These are phyloP conservation scores for Fusarium chaquense DNA, from an alignment of 2,329 filamentous ascomycete species.

Conservation along the genomic window DNA sequence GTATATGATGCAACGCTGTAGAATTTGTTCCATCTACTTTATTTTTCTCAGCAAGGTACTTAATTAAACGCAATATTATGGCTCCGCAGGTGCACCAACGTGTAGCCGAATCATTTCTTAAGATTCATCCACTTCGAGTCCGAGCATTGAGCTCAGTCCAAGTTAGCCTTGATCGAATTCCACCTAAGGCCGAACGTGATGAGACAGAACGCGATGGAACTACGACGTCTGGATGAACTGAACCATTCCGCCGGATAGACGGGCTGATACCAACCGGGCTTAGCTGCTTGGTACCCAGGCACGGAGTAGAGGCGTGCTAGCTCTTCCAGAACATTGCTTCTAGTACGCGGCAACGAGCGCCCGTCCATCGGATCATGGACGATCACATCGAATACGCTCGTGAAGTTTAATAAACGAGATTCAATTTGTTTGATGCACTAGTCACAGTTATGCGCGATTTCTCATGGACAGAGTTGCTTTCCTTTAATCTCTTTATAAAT, in stretches of 20 bases:
- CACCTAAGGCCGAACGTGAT: not conserved
- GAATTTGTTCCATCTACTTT: not conserved
- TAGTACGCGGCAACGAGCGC: constrained; percentile 7
- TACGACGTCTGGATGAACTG: not conserved
- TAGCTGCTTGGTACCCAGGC: not conserved
- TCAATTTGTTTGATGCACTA: constrained; percentile 41
- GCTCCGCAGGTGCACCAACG: constrained; percentile 5
- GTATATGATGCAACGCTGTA: not conserved
- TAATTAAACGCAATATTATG: constrained; percentile 7
- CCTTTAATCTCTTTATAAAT: constrained; percentile 34
- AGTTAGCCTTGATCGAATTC: constrained; percentile 5
- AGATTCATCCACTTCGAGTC: constrained; percentile 14
- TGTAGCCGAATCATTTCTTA: not conserved
- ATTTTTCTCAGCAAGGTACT: constrained; percentile 3
- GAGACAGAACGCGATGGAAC: not conserved
- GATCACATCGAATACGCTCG: constrained; percentile 17
- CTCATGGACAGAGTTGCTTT: constrained; percentile 2
- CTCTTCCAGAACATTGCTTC: constrained; percentile 2
- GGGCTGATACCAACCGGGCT: not conserved
- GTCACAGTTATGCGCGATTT: constrained; percentile 32
- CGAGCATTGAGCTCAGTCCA: not conserved
- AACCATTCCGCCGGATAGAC: constrained; percentile 2
- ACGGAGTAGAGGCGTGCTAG: not conserved
- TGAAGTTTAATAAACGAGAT: constrained; percentile 26
- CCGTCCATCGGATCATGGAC: constrained; percentile 19